Evolutionary conservation across 805 yeast species (phyloP), one percentile per base, ranked within the genome.

Genomic region (Wickerhamiella vanderwaltii): DNA sequence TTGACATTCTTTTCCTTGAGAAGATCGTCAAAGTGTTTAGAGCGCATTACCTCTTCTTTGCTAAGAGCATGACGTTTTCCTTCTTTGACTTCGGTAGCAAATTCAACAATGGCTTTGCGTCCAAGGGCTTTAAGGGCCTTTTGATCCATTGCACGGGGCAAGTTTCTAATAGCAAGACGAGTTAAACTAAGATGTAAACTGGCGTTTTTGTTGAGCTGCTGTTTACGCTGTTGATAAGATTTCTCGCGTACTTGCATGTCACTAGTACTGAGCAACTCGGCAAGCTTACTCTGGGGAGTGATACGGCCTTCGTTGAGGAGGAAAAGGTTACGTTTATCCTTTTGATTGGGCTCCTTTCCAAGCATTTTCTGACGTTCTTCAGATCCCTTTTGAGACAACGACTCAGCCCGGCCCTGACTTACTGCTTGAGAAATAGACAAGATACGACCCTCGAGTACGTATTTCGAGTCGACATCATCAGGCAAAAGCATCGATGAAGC

Each of bases 231-330:
- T 50, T 79, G 72, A 61, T 75, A 85, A 0, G 95, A 84, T 58
- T 86, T 78, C 47, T 87, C 94, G 61, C 98, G 75, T 37, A 88
- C 63, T 54, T 82, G 93, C 67, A 86, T 61, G 53, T 91, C 98
- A 17, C 84, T 64, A 34, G 71, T 67, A 3, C 85, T 62, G 40
- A 91, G 63, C 19, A 71, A 59, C 43, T 72, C 67, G 1, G 95
- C 94, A 41, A 91, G 67, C 53, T 79, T 80, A 6, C 95, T 83
- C 44, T 75, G 77, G 39, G 77, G 71, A 3, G 86, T 73, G 48
- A 91, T 81, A 53, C 95, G 75, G 55, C 98, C 98, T 68, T 91
- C 98, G 61, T 91, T 87, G 55, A 91, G 67, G 57, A 91, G 65
- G 60, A 76, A 91, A 51, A 87, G 60, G 53, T 82, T 83, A 62